Evolutionary conservation across 2,329 filamentous ascomycete genomes (phyloP).

Genomic region (Ophiocordyceps australis): DNA sequence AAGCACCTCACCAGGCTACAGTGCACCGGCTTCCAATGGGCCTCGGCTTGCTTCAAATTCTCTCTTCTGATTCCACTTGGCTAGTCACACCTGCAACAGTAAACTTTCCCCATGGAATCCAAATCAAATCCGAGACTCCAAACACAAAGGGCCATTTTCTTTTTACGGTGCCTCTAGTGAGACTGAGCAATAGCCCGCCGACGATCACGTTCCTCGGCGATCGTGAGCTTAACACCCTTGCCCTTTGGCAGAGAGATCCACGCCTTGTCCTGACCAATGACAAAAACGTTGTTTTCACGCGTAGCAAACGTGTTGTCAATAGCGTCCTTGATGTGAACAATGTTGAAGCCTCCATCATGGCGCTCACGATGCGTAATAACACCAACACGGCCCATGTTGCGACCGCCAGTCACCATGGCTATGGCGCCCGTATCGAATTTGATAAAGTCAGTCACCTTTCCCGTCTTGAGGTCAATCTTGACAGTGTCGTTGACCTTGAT

Average conservation of each 20-base stretch:
- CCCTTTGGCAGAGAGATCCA: conserved; percentile 99
- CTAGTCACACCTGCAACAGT: no score
- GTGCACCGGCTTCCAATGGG: no score
- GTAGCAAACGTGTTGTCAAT: conserved; percentile 99
- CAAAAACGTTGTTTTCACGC: conserved; percentile 98
- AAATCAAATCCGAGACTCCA: conserved; percentile 22
- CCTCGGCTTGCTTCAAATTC: conserved; percentile 2
- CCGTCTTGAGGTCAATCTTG: conserved; percentile 93
- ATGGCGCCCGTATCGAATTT: conserved; percentile 97
- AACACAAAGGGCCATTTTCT: conserved; percentile 17
- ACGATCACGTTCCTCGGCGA: conserved; percentile 98
- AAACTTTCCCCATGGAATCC: no score
- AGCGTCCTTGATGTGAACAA: conserved; percentile 99
- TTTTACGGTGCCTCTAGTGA: conserved; percentile 22
- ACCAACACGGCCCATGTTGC: conserved; percentile 99
- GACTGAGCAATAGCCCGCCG: conserved; percentile 50
- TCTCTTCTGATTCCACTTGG: conserved; percentile 18
- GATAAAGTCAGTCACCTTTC: conserved; percentile 97
- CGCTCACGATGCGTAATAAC: conserved; percentile 99
- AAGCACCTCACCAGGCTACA: no score
- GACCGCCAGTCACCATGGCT: conserved; percentile 97
- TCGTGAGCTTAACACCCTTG: conserved; percentile 99
- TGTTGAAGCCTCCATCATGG: conserved; percentile 99
- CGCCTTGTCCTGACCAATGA: conserved; percentile 96
- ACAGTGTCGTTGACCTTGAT: conserved; percentile 99